These are phyloP conservation scores for Irpex sp. DNA, from an alignment of 1,284 basidiomycete genomes.

Conservation along the genomic window DNA sequence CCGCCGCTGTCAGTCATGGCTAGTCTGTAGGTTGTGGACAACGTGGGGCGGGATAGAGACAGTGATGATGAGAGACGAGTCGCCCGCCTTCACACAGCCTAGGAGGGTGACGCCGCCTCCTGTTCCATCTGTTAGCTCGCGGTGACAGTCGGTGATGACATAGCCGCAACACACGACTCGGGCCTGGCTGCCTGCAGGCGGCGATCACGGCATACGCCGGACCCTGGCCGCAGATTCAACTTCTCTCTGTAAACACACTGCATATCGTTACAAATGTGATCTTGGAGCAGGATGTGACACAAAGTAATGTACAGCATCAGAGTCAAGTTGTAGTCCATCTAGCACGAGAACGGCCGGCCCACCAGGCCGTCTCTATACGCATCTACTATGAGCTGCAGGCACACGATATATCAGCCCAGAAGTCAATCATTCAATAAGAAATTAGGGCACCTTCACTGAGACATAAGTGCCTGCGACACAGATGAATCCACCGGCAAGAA, in stretches of 20 bases:
- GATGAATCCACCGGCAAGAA: slow-evolving; percentile 48
- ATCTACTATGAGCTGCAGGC: slow-evolving; percentile 42
- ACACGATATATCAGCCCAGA: background rate
- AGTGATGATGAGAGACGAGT: background rate
- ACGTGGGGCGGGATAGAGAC: background rate
- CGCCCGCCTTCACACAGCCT: no score
- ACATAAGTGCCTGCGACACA: slow-evolving; percentile 54
- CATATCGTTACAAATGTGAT: background rate
- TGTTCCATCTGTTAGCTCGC: background rate
- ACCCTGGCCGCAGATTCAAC: no score
- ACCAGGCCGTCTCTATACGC: slow-evolving; percentile 42
- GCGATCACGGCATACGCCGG: no score
- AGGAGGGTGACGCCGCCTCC: no score
- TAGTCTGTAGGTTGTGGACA: background rate
- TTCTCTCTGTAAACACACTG: no score
- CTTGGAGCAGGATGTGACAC: no score
- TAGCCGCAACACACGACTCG: slow-evolving; percentile 2
- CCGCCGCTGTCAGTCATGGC: slow-evolving; percentile 12
- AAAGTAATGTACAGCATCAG: no score
- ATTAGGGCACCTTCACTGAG: slow-evolving; percentile 39
- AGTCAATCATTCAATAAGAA: background rate
- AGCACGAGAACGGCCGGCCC: slow-evolving; percentile 51
- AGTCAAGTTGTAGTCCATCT: background rate
- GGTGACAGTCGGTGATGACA: slow-evolving; percentile 1
- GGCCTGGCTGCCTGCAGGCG: background rate